Percentiles rank a stretch among this genome's conserved stretches.
phyloP scores from a whole-genome alignment of 2,329 filamentous ascomycete species.

The Claviceps monticola region DNA sequence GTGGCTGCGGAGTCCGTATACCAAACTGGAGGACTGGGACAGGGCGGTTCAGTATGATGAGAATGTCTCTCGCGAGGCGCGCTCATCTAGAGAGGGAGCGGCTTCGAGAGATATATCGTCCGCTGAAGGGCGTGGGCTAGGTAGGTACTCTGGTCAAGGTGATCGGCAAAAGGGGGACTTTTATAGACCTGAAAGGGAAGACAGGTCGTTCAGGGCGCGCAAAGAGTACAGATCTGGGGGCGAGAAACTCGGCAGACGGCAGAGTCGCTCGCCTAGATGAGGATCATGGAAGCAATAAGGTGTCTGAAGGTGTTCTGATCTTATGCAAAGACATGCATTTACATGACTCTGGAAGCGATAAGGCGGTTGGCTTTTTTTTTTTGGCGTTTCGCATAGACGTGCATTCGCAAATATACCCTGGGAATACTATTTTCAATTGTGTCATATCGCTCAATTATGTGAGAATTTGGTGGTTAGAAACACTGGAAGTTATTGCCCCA shows the following conservation, averaged over 20 bases:
- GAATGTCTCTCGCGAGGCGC: neutral
- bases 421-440: no score
- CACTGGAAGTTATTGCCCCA: no score
- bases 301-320: neutral
- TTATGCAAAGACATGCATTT: neutral
- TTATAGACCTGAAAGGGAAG: conserved; percentile 12
- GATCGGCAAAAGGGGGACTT: conserved; percentile 12
- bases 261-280: neutral
- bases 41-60: conserved; percentile 55
- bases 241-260: neutral
- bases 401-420: no score
- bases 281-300: neutral
- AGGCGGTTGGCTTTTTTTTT: no score
- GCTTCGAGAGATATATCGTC: neutral
- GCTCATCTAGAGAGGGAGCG: neutral
- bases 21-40: conserved; percentile 65
- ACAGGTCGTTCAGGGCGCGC: no score
- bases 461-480: no score
- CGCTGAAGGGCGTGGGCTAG: neutral
- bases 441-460: no score
- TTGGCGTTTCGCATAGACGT: no score
- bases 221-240: neutral
- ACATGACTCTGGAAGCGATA: neutral
- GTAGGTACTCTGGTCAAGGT: neutral
- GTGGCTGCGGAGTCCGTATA: conserved; percentile 72